phyloP scores from a whole-genome alignment of 495 filamentous ascomycete species.

The Neurospora sp. region DNA sequence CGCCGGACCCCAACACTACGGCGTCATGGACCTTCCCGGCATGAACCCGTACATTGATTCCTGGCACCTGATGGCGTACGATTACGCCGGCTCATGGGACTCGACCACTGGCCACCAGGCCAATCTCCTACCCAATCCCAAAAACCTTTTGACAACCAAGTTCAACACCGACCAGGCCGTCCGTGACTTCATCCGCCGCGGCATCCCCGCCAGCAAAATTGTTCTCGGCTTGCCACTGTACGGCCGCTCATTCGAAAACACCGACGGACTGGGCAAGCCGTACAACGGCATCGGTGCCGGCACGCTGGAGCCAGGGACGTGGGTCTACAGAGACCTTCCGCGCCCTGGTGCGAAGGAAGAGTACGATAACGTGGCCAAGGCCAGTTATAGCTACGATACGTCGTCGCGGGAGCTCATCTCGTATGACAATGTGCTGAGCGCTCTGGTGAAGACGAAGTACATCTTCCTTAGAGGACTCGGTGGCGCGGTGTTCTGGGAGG shows the following conservation, averaged over 20 bases:
- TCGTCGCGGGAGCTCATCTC: constrained; percentile 51
- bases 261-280: constrained; percentile 55
- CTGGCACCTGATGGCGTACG: constrained; percentile 80
- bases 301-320: constrained; percentile 66
- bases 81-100: constrained; percentile 67
- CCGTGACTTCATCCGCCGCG: constrained; percentile 52
- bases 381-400: constrained; percentile 63
- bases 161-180: constrained; percentile 62
- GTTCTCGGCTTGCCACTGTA: constrained; percentile 81
- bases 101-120: constrained; percentile 58
- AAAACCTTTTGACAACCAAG: constrained; percentile 47
- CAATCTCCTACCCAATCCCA: constrained; percentile 51
- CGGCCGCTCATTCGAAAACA: constrained; percentile 67
- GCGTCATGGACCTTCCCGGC: constrained; percentile 49
- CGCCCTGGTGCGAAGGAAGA: constrained; percentile 35
- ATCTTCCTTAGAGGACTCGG: constrained; percentile 54
- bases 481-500: constrained; percentile 90
- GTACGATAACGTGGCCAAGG: constrained; percentile 41
- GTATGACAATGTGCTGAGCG: constrained; percentile 60
- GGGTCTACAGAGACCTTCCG: constrained; percentile 62
- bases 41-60: constrained; percentile 77
- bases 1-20: constrained; percentile 54
- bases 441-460: constrained; percentile 53
- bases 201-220: constrained; percentile 58
- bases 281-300: constrained; percentile 59